Percentiles rank a stretch among this genome's conserved stretches.
phyloP scores from a whole-genome alignment of 495 filamentous ascomycete species.

The Penicillium samsonianum region DNA sequence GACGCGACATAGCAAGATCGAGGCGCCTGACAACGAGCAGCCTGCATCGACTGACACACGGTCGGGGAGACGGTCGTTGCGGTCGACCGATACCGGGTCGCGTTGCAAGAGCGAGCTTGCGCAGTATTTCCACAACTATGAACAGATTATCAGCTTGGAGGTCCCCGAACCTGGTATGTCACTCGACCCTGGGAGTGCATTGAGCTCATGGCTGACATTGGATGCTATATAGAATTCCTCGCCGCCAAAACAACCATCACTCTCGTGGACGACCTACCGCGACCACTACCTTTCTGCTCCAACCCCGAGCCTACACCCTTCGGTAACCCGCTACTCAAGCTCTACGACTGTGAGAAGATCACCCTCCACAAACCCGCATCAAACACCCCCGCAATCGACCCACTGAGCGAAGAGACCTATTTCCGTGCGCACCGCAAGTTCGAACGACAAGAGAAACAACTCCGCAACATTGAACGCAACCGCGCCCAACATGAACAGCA shows the following conservation, averaged over 20 bases:
- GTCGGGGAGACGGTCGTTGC: conserved; percentile 47
- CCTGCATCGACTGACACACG: conserved; percentile 6
- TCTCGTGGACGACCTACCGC: conserved; percentile 47
- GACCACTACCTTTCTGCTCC: conserved; percentile 26
- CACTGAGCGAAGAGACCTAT: conserved; percentile 67
- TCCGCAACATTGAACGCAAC: conserved; percentile 91
- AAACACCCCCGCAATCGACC: conserved; percentile 47
- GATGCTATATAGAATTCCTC: conserved; percentile 40
- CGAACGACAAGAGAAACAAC: conserved; percentile 86
- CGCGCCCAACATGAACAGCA: conserved; percentile 89
- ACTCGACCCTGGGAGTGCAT: not conserved
- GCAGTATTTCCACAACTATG: conserved; percentile 86
- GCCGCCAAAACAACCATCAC: conserved; percentile 45
- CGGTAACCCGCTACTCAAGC: conserved; percentile 44
- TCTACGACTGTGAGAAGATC: conserved; percentile 39
- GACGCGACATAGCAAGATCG: conserved; percentile 15
- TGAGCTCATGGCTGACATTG: conserved; percentile 9
- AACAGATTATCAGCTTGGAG: conserved; percentile 83
- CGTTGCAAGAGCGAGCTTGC: conserved; percentile 85
- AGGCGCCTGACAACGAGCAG: conserved; percentile 8
- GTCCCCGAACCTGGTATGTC: conserved; percentile 71
- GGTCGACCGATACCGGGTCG: conserved; percentile 52
- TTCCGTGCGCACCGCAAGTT: conserved; percentile 71
- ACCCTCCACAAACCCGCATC: conserved; percentile 23
- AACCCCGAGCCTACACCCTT: conserved; percentile 32